These are phyloP conservation scores for Eucalyptus microcorys DNA, from an alignment of 345 rosid species.

Conservation along the genomic window DNA sequence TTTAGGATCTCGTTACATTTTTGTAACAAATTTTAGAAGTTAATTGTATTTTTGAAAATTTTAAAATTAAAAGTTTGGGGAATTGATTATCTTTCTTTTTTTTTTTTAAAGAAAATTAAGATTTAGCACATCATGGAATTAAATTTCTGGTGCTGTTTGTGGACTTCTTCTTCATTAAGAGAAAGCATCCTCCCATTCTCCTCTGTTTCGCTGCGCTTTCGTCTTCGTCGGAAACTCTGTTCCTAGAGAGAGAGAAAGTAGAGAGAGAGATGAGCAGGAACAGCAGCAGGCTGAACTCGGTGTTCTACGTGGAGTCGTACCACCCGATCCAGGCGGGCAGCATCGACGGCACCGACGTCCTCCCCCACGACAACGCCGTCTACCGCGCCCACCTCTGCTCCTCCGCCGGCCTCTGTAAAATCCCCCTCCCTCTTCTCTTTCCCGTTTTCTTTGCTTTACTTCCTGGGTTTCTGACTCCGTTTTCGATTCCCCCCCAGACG, in stretches of 20 bases:
- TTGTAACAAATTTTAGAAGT: fast-evolving
- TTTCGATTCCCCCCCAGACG: conserved; percentile 34
- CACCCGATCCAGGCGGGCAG: conserved; percentile 97
- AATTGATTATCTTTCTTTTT: too few relatives aligned
- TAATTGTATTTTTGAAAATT: fast-evolving
- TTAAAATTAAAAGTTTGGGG: too few relatives aligned
- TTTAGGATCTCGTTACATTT: fast-evolving
- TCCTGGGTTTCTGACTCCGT: background rate
- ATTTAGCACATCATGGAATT: too few relatives aligned
- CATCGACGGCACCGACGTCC: conserved; percentile 83
- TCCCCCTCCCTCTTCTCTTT: background rate
- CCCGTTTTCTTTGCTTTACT: background rate
- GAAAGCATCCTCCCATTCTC: too few relatives aligned
- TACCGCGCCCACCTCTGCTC: conserved; percentile 83
- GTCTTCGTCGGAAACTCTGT: background rate
- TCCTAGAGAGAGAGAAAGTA: background rate
- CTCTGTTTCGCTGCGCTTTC: background rate
- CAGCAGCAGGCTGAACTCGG: conserved; percentile 28
- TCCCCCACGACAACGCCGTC: conserved; percentile 67
- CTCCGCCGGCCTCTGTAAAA: conserved; percentile 63
- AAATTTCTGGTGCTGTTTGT: too few relatives aligned
- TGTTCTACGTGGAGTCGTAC: conserved; percentile 76
- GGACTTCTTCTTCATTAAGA: too few relatives aligned
- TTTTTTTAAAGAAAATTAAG: too few relatives aligned
- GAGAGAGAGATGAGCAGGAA: background rate